Conservation (phyloP, 2,329 filamentous ascomycete species). For the Venturiaceae sp. region DNA sequence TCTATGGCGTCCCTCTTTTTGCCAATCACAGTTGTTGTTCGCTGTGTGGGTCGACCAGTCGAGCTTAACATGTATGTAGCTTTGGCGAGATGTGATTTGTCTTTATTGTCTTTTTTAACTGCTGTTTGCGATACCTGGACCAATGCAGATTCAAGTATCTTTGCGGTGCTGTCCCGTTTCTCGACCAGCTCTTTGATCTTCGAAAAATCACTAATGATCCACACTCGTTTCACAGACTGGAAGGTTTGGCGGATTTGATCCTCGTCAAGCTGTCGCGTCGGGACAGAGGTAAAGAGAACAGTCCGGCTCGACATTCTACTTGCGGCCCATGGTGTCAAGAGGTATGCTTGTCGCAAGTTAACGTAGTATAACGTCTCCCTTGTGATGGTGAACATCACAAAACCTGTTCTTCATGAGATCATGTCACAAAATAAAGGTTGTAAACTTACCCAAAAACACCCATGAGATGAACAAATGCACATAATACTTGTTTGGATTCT, state of each 20-base stretch:
- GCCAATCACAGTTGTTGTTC: conserved; percentile 58
- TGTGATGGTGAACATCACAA: conserved; percentile 80
- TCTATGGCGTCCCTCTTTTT: conserved; percentile 89
- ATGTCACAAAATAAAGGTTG: background rate
- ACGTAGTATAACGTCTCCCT: conserved; percentile 87
- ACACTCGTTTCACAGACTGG: conserved; percentile 37
- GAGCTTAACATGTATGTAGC: conserved; percentile 57
- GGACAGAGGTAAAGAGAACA: conserved; percentile 61
- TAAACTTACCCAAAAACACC: conserved; percentile 55
- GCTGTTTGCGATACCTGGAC: conserved; percentile 73
- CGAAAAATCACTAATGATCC: conserved; percentile 70
- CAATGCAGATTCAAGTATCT: conserved; percentile 78
- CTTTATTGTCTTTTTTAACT: conserved; percentile 61
- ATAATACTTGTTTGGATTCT: conserved; percentile 56
- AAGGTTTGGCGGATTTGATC: conserved; percentile 25
- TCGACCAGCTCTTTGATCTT: conserved; percentile 73
- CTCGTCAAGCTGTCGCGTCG: conserved; percentile 28
- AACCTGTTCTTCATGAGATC: conserved; percentile 33
- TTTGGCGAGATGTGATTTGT: conserved; percentile 29
- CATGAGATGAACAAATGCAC: conserved; percentile 72
- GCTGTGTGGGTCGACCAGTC: conserved; percentile 59
- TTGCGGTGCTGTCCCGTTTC: conserved; percentile 68
- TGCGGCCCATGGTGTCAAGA: conserved; percentile 74
- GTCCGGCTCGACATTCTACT: conserved; percentile 83
- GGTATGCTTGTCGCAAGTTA: conserved; percentile 85